phyloP scores from a whole-genome alignment of 768 basidiomycete genomes.

The Amanita pallidorosea region DNA sequence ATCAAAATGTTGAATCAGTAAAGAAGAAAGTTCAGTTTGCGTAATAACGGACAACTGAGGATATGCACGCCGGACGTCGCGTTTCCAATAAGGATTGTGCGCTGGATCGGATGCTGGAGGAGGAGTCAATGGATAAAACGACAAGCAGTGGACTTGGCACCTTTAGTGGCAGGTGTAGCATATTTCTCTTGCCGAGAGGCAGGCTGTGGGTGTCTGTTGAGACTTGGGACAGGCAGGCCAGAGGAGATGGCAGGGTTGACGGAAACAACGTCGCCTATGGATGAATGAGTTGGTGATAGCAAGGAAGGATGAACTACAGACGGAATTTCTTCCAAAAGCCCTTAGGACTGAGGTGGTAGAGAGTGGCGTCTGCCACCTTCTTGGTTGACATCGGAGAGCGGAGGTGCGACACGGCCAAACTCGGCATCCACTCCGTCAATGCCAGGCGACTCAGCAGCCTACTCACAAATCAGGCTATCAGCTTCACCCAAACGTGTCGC shows the following conservation, averaged over 20 bases:
- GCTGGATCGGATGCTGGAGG: conserved; percentile 70
- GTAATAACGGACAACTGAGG: conserved; percentile 88
- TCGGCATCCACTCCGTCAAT: neutral
- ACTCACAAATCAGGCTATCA: conserved; percentile 6
- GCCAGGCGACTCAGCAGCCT: neutral
- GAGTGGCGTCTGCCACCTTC: conserved; percentile 78
- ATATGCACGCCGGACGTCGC: conserved; percentile 86
- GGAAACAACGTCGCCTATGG: conserved; percentile 67
- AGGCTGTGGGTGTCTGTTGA: conserved; percentile 79
- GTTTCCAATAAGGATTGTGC: conserved; percentile 92
- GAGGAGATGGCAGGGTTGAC: conserved; percentile 88
- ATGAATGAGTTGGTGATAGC: conserved; percentile 2
- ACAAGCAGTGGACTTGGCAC: conserved; percentile 23
- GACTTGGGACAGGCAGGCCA: conserved; percentile 67
- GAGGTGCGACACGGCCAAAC: neutral
- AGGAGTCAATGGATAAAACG: conserved; percentile 1
- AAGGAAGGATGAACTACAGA: conserved; percentile 26
- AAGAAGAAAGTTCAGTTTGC: conserved; percentile 67
- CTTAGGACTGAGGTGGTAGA: conserved; percentile 81
- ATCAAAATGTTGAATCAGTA: conserved; percentile 74
- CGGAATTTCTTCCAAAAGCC: conserved; percentile 98
- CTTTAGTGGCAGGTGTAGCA: conserved; percentile 82
- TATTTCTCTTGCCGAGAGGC: conserved; percentile 84
- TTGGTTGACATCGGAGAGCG: conserved; percentile 49
- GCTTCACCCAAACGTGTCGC: conserved; percentile 67